These are phyloP conservation scores for Exophiala bonariae DNA, from an alignment of 2,329 filamentous ascomycete genomes.

Conservation along the genomic window DNA sequence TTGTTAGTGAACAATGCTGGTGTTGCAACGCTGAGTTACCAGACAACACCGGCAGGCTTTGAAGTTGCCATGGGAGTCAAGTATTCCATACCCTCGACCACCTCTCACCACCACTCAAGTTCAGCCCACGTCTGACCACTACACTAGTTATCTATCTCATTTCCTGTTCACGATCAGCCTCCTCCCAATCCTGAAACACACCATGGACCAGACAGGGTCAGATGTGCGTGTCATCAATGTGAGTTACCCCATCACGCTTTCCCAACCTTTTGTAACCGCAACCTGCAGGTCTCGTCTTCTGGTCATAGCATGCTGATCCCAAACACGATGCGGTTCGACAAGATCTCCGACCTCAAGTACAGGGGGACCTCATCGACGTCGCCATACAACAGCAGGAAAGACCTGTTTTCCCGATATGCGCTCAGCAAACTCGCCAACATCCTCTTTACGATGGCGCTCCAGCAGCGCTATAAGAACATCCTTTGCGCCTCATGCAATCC, in stretches of 20 bases:
- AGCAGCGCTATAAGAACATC: constrained; percentile 7
- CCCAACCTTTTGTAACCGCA: background rate
- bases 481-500: constrained; percentile 4
- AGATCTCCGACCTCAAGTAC: constrained; percentile 5
- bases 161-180: constrained; percentile 6
- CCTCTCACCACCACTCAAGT: background rate
- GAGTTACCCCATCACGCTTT: constrained; percentile 3
- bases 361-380: constrained; percentile 1
- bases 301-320: constrained; percentile 6
- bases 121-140: constrained; percentile 1
- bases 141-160: constrained; percentile 3
- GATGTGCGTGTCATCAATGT: constrained; percentile 6
- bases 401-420: constrained; percentile 15
- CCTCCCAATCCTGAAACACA: constrained; percentile 4
- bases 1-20: constrained; percentile 5
- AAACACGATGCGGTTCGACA: constrained; percentile 7
- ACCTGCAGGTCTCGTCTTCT: constrained; percentile 3
- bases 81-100: constrained; percentile 5
- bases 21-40: constrained; percentile 2
- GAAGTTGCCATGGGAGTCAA: constrained; percentile 7
- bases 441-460: constrained; percentile 14
- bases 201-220: constrained; percentile 1
- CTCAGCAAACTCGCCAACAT: constrained; percentile 19
- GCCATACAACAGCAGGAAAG: constrained; percentile 1
- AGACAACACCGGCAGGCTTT: constrained; percentile 6